Conservation (phyloP, 345 rosid genomes). For the Eucalyptus grandis region DNA sequence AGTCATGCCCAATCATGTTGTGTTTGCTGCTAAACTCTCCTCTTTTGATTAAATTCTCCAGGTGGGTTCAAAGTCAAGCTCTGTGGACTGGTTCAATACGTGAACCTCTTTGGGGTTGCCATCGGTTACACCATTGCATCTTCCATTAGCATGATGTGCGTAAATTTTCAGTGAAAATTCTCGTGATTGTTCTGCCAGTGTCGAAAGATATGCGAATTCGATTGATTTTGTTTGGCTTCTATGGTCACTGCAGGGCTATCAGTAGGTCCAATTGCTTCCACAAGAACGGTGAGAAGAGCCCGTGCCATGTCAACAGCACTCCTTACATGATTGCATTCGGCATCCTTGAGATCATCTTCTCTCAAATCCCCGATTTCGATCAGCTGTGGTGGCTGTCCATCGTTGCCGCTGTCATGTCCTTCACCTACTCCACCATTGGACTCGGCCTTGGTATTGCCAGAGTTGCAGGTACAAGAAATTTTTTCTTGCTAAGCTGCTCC, state of each 20-base stretch:
- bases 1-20: neutral
- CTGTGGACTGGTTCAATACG: constrained; percentile 61
- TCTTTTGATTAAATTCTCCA: constrained; percentile 1
- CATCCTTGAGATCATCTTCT: constrained; percentile 17
- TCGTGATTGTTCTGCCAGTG: neutral
- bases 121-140: constrained; percentile 73
- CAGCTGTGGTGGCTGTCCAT: constrained; percentile 45
- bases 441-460: constrained; percentile 32
- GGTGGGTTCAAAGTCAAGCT: constrained; percentile 50
- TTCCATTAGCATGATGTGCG: constrained; percentile 60
- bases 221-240: neutral
- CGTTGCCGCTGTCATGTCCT: constrained; percentile 40
- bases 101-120: constrained; percentile 65
- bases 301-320: constrained; percentile 36
- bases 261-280: constrained; percentile 58
- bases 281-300: constrained; percentile 17
- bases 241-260: constrained; percentile 25
- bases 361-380: constrained; percentile 38
- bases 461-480: constrained; percentile 8
- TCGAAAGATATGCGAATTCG: neutral
- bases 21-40: neutral
- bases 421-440: constrained; percentile 34
- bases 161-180: neutral
- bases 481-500: neutral
- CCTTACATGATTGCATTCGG: constrained; percentile 58